These are phyloP conservation scores for Citrus unshiu DNA, from an alignment of 345 rosid genomes.

Conservation along the genomic window DNA sequence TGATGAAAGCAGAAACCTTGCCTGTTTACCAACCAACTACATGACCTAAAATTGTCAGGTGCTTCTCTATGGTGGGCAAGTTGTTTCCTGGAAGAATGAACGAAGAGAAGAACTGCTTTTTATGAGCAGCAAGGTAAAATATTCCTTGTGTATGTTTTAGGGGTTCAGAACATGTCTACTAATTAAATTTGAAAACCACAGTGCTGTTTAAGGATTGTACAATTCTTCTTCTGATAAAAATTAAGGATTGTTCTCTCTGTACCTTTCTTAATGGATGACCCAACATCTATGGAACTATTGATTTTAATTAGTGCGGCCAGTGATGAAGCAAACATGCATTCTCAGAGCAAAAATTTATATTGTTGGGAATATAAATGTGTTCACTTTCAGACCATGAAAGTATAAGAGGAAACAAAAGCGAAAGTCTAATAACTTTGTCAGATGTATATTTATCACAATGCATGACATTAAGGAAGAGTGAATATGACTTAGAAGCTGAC, in stretches of 20 bases:
- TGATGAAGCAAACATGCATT: neutral
- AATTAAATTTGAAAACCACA: neutral
- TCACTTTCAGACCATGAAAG: neutral
- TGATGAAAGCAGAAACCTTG: neutral
- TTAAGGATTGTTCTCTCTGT: neutral
- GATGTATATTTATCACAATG: neutral
- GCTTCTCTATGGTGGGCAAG: conserved; percentile 82
- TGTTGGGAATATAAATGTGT: too few relatives aligned
- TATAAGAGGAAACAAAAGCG: neutral
- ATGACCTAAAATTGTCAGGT: conserved; percentile 52
- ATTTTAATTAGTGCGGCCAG: neutral
- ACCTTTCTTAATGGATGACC: neutral
- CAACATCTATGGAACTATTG: neutral
- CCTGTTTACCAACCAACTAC: neutral
- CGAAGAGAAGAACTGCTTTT: conserved; percentile 79
- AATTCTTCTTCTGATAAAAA: conserved; percentile 1
- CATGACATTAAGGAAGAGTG: neutral
- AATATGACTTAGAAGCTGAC: neutral
- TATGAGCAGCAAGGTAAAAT: conserved; percentile 75
- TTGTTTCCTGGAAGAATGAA: conserved; percentile 93
- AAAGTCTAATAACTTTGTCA: neutral
- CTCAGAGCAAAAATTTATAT: too few relatives aligned
- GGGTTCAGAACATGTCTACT: neutral
- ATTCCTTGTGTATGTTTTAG: neutral
- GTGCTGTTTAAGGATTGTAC: neutral